Evolutionary conservation across 139 green algal genomes (phyloP).

Genomic region (Pleodorina starrii): DNA sequence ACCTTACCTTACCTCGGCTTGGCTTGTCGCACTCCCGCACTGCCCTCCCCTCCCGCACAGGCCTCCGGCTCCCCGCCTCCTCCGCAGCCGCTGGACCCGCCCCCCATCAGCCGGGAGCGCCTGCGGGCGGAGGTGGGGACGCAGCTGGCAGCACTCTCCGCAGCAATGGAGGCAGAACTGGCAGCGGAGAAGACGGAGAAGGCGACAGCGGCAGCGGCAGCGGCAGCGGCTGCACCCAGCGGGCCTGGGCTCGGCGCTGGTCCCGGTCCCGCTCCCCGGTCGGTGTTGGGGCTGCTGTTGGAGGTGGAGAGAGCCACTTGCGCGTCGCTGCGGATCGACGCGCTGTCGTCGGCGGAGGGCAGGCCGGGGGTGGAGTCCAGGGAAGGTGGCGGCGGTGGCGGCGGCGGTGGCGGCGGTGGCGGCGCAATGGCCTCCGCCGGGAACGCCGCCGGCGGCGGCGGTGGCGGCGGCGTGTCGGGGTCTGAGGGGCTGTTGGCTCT

Average conservation of each 20-base stretch:
- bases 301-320: neutral
- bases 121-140: neutral
- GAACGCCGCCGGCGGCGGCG: no score
- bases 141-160: neutral
- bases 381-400: neutral
- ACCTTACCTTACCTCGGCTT: no score
- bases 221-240: neutral
- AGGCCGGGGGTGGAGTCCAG: neutral
- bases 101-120: neutral
- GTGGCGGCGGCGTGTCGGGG: neutral
- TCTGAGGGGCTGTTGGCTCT: slow-evolving; percentile 10
- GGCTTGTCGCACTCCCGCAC: neutral
- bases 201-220: neutral
- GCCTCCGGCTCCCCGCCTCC: neutral
- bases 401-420: neutral
- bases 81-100: neutral
- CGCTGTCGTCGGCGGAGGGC: neutral
- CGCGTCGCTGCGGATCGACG: neutral
- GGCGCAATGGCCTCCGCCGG: neutral
- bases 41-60: neutral
- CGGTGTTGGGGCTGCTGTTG: neutral
- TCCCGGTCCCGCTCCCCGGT: neutral
- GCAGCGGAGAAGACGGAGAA: neutral
- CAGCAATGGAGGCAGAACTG: neutral
- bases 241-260: no score